Evolutionary conservation across 2,329 filamentous ascomycete genomes (phyloP), one percentile per base, ranked within the genome.

Genomic region (Shiraia bambusicola): DNA sequence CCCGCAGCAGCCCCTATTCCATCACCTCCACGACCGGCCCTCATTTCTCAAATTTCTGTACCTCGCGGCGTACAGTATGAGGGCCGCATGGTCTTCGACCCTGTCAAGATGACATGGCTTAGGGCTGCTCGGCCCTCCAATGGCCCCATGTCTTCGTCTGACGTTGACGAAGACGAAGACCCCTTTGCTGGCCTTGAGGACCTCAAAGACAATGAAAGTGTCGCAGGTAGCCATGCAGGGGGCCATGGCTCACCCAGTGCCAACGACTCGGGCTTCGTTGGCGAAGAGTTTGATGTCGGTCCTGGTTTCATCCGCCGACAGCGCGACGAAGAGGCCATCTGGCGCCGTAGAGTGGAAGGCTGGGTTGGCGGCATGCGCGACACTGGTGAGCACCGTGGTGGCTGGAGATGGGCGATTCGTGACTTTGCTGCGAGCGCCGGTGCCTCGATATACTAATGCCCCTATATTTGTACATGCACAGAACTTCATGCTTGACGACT

Each of bases 11-110:
- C 69, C 22, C 75, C 73, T 19, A 74, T 53, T n/a, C 63, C 45
- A 67, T 75, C 70, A 29, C 75, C 73, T 27, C 76, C 55, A 71
- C 84, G 47, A 77, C 75, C 88, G 8, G 90, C 92, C 5, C 78
- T 98, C 13, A 98, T 98, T 59, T 90, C 90, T 34, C 93, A 95
- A 53, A 88, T 96, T 52, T 87, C 86, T 40, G 84, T 56, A 17
- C 65, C 85, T 47, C 88, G 92, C 61, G 91, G 89, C 48, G 86
- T 95, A 11, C 91, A 96, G 69, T 87, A 96, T 26, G 90, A 96
- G 43, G 88, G 90, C n/a, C 89, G 90, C 55, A 98, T 98, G 93
- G 87, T 97, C 8, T 98, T 97, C 66, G 93, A 98, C 63, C 93
- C 93, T 3, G 85, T 89, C 49, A 88, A 88, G 57, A 97, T 98